Conservation (phyloP, 768 basidiomycete genomes). For the Cystofilobasidium capitatum region DNA sequence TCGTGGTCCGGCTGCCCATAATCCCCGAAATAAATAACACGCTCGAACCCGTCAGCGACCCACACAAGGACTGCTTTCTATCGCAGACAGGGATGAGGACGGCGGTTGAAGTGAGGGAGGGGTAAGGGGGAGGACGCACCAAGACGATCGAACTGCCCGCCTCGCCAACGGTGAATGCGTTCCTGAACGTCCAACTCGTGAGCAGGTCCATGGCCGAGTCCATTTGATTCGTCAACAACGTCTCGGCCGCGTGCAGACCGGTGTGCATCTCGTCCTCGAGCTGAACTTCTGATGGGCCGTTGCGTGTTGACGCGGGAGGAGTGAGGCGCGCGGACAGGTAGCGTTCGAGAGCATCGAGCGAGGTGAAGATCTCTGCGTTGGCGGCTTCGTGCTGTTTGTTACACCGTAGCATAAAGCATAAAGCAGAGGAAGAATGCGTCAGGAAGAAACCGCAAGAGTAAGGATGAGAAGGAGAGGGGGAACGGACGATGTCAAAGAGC, state of each 20-base stretch:
- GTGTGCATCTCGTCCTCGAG: constrained; percentile 23
- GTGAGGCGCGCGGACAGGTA: constrained; percentile 11
- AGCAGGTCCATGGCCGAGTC: constrained; percentile 20
- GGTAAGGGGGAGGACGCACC: constrained; percentile 1
- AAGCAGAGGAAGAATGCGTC: background rate
- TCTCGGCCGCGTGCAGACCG: constrained; percentile 22
- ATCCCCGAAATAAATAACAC: background rate
- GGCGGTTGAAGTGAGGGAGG: background rate
- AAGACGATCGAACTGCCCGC: constrained; percentile 14
- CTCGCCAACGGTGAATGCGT: constrained; percentile 24
- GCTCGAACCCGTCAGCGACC: background rate
- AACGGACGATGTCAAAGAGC: constrained; percentile 24
- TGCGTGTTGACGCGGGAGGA: constrained; percentile 5
- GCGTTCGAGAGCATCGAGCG: constrained; percentile 16
- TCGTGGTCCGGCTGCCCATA: constrained; percentile 14
- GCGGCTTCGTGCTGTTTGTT: constrained; percentile 21
- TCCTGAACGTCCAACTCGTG: constrained; percentile 20
- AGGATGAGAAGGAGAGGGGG: background rate
- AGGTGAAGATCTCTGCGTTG: constrained; percentile 25
- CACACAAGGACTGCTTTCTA: background rate
- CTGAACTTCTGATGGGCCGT: constrained; percentile 1
- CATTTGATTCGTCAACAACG: constrained; percentile 22
- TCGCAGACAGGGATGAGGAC: background rate
- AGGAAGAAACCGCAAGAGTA: background rate
- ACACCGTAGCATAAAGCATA: background rate